Base-by-base conservation (phyloP, 768 basidiomycete genomes). In the Chalciporus chontae region DNA sequence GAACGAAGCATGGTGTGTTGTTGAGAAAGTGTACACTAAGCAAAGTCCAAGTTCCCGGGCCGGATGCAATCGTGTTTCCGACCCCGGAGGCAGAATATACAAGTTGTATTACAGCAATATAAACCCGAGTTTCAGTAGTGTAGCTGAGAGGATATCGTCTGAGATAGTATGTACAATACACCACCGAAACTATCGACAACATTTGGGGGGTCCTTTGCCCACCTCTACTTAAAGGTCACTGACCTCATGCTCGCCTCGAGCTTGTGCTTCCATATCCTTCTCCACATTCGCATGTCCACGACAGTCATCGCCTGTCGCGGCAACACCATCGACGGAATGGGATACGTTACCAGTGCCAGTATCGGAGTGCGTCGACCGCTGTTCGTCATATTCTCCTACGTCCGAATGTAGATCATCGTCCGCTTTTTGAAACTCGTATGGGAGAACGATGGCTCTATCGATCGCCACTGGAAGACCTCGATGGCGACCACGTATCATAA, bases 401-500 rank as follows among this genome's bases (percentile, higher is more conserved):
- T 36, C 46, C 7, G 40, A 32, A 13, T 48, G 53, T n/a, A 27
- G 44, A n/a, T 59, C 24, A 17, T 57, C 66, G 34, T 57, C 39
- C n/a, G 31, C 32, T 31, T 65, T 67, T 52, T 73, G 59, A 51
- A 79, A 79, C 50, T 90, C 90, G 31, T 72, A 73, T 0, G 90
- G 92, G 15, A 94, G 75, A 63, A 94, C 76, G 45, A 94, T 79
- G 0, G 93, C 90, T 45, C 93, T 82, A 68, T 93, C 90, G 41
- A 94, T 91, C 8, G 90, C 91, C 18, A 89, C 85, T 0, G 90
- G 90, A 7, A 93, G 71, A 32, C 91, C 90, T 41, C 94, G 85
- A 67, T 97, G 94, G 11, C 92, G 80, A 8, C 94, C 93, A 50
- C 96, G 87, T 53, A 99, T 77, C 91, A 98, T 98, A 57, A 98